Percentiles rank a stretch among this genome's conserved stretches.
Evolutionary conservation across 176 grass and related monocot genomes (phyloP).

Genomic region (Oryza punctata): DNA sequence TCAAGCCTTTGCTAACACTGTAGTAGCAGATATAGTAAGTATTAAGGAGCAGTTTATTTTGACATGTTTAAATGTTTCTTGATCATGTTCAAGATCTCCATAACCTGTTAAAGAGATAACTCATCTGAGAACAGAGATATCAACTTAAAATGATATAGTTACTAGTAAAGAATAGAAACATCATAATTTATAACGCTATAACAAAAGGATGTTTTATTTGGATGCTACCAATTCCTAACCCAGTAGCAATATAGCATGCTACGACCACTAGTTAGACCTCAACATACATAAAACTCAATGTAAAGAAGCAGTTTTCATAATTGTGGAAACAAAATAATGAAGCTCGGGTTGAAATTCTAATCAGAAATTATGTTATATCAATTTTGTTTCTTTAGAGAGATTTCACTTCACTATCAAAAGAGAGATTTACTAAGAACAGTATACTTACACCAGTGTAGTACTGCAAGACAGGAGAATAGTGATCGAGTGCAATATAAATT

Average conservation of each 20-base stretch:
- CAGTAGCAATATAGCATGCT: neutral
- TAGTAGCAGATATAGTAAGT: neutral
- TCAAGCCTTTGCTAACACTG: slow-evolving; percentile 8
- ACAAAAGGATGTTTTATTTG: slow-evolving; percentile 10
- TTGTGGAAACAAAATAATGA: neutral
- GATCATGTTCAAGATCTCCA: slow-evolving; percentile 66
- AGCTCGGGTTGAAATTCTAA: neutral
- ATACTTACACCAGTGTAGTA: slow-evolving; percentile 65
- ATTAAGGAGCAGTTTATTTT: slow-evolving; percentile 33
- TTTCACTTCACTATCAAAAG: neutral
- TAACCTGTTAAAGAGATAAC: slow-evolving; percentile 41
- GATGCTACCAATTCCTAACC: slow-evolving; percentile 19
- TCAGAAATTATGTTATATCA: neutral
- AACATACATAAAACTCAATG: slow-evolving; percentile 5
- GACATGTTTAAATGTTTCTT: slow-evolving; percentile 56
- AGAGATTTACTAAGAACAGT: neutral
- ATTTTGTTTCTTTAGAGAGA: neutral
- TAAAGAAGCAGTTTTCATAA: slow-evolving; percentile 11
- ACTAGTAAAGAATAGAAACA: neutral
- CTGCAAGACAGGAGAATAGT: slow-evolving; percentile 76
- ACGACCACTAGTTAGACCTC: neutral
- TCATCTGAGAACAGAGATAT: neutral
- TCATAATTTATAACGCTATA: neutral
- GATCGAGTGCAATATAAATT: slow-evolving; percentile 69
- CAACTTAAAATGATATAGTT: neutral